A percentile compares a stretch with the other conserved stretches of the same genome.
These are phyloP conservation scores for Pseudogymnoascus verrucosus DNA, from an alignment of 2,329 filamentous ascomycete species.

Conservation along the genomic window DNA sequence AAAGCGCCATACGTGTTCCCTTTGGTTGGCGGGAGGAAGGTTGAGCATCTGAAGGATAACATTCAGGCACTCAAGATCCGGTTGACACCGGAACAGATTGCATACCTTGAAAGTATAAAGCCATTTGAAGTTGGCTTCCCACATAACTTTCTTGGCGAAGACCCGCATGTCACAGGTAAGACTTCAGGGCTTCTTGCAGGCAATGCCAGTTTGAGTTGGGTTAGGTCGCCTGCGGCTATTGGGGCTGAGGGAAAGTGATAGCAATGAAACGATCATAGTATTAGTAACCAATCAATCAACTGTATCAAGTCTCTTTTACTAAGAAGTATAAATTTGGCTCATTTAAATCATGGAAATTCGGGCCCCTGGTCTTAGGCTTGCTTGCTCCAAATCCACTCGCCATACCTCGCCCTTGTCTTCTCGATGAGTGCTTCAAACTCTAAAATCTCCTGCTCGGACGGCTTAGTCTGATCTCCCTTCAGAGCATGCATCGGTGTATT, in stretches of 20 bases:
- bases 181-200: neutral
- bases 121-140: slow-evolving; percentile 63
- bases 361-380: too few relatives aligned
- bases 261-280: neutral
- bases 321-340: neutral
- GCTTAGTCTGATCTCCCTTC: neutral
- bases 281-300: neutral
- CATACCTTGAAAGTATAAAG: slow-evolving; percentile 54
- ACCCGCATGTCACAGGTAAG: slow-evolving; percentile 19
- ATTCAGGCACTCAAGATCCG: slow-evolving; percentile 58
- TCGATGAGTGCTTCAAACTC: neutral
- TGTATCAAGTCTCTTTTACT: neutral
- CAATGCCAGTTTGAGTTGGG: neutral
- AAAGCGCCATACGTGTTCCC: slow-evolving; percentile 68
- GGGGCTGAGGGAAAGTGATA: neutral
- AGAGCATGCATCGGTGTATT: neutral
- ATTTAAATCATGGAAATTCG: neutral
- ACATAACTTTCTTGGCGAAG: slow-evolving; percentile 45
- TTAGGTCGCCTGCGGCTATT: neutral
- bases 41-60: slow-evolving; percentile 62
- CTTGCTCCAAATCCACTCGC: neutral
- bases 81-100: slow-evolving; percentile 53
- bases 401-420: neutral
- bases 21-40: slow-evolving; percentile 60
- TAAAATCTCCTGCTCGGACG: neutral